phyloP scores from a whole-genome alignment of 23 red algal species.

The Chondrus crispus region DNA sequence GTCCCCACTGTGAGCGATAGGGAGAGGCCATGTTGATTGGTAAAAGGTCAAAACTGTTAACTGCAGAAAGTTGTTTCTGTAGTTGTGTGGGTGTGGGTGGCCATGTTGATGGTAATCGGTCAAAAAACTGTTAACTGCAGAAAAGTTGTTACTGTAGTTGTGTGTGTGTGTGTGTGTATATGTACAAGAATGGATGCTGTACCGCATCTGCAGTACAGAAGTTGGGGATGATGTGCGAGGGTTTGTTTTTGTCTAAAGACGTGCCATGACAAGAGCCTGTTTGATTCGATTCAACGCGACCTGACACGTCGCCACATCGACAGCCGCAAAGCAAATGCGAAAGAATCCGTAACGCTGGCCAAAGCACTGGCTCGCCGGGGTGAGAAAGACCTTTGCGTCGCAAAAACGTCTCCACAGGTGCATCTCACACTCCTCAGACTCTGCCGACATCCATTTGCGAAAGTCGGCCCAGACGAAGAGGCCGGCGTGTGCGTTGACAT shows the following conservation, averaged over 20 bases:
- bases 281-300: neutral
- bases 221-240: neutral
- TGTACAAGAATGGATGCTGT: neutral
- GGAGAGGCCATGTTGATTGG: neutral
- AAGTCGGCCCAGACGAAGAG: conserved; percentile 22
- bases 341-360: neutral
- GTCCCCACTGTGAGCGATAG: neutral
- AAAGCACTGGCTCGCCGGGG: neutral
- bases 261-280: neutral
- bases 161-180: neutral
- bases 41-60: neutral
- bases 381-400: conserved; percentile 16
- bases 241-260: neutral
- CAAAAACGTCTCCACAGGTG: neutral
- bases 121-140: neutral
- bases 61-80: neutral
- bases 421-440: neutral
- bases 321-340: conserved; percentile 29
- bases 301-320: neutral
- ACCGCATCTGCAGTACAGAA: neutral
- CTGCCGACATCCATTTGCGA: neutral
- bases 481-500: neutral
- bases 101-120: neutral
- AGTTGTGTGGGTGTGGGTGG: neutral
- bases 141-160: neutral